Evolutionary conservation across 805 yeast genomes (phyloP).

Genomic region (Maudiozyma bulderi): DNA sequence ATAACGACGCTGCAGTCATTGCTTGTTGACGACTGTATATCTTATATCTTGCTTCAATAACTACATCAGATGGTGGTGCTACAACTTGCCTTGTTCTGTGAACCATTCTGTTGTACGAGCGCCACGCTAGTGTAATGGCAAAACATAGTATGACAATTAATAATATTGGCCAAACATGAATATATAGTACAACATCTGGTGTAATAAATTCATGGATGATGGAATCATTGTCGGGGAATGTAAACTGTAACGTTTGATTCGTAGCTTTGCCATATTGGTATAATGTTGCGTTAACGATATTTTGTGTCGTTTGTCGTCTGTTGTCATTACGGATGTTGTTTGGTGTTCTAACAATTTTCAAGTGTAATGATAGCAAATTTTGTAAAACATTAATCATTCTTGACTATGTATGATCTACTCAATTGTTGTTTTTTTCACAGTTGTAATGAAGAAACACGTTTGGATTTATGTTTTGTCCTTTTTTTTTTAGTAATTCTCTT

Average conservation of each 20-base stretch:
- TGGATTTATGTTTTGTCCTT: not conserved
- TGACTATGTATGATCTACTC: not conserved
- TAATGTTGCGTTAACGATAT: not conserved
- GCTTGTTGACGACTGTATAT: too few species aligned
- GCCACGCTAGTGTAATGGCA: not conserved
- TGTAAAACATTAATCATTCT: not conserved
- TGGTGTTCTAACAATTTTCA: not conserved
- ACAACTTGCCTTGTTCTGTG: too few species aligned
- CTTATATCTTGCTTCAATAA: too few species aligned
- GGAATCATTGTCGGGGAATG: not conserved
- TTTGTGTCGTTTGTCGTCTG: not conserved
- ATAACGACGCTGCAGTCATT: not conserved
- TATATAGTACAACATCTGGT: not conserved
- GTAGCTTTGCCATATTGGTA: not conserved
- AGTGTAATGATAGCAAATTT: not conserved
- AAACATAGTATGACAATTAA: not conserved
- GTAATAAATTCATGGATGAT: not conserved
- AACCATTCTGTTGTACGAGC: too few species aligned
- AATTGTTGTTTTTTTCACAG: not conserved
- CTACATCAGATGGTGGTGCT: too few species aligned
- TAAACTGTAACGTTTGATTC: not conserved
- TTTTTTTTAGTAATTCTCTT: slow-evolving; percentile 3
- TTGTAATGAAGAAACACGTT: not conserved
- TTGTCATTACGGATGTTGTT: not conserved
- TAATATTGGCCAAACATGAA: not conserved